A percentile compares a stretch with the other conserved stretches of the same genome.
Evolutionary conservation across 345 rosid genomes (phyloP).

Genomic region (Camelina hispida): DNA sequence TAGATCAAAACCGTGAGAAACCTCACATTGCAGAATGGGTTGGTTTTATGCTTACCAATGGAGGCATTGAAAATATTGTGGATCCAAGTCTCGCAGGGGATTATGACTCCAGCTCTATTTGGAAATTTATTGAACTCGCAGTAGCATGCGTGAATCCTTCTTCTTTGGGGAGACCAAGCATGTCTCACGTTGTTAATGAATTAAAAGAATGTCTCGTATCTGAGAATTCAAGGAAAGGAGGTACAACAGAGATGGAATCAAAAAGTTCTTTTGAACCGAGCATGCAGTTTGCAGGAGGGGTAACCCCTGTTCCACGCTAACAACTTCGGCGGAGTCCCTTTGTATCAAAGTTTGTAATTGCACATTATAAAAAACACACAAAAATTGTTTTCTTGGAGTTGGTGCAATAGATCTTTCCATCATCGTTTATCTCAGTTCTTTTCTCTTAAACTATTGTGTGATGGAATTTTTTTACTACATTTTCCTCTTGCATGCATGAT

Average conservation of each 20-base stretch:
- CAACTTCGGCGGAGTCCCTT: background rate
- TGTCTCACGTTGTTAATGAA: constrained; percentile 22
- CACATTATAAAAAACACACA: no score
- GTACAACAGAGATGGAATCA: background rate
- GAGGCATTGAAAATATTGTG: background rate
- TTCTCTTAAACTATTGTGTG: no score
- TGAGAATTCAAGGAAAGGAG: background rate
- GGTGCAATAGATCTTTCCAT: no score
- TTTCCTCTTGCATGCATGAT: no score
- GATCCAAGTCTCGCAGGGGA: constrained; percentile 6
- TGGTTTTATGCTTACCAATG: background rate
- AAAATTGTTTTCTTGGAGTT: no score
- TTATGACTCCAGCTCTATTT: constrained; percentile 1
- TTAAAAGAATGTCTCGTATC: background rate
- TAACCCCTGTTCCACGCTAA: background rate
- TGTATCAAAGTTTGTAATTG: background rate
- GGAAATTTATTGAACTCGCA: constrained; percentile 28
- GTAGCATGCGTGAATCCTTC: background rate
- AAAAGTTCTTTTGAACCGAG: background rate
- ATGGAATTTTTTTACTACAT: no score
- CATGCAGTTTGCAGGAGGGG: background rate
- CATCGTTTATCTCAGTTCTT: no score
- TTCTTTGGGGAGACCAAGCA: constrained; percentile 25
- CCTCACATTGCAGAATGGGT: constrained; percentile 25
- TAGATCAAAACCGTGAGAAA: constrained; percentile 7